Evolutionary conservation across 2,329 filamentous ascomycete species (phyloP).

Genomic region (Lachnellula arida): DNA sequence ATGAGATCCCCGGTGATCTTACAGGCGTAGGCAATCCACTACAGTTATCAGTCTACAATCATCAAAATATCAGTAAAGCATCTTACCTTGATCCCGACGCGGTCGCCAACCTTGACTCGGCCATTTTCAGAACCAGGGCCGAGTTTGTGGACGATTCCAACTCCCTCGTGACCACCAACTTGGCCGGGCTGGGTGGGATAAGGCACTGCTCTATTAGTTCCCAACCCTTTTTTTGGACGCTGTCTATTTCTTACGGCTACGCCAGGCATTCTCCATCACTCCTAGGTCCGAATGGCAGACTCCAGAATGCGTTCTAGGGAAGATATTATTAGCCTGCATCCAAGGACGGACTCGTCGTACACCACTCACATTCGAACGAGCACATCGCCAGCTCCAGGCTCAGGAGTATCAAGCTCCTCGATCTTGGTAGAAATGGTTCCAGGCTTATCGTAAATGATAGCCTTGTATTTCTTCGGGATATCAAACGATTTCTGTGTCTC

Average conservation of each 20-base stretch:
- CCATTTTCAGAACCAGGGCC: constrained; percentile 53
- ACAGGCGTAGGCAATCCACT: constrained; percentile 52
- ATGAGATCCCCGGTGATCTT: too few species aligned
- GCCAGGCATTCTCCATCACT: constrained; percentile 44
- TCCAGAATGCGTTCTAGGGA: constrained; percentile 53
- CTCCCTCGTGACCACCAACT: constrained; percentile 66
- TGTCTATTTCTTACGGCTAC: constrained; percentile 27
- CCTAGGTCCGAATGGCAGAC: constrained; percentile 62
- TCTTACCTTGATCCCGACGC: constrained; percentile 62
- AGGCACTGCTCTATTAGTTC: constrained; percentile 52
- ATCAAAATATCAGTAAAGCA: background rate
- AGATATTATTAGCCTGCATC: constrained; percentile 1
- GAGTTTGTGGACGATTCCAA: constrained; percentile 60
- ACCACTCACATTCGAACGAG: constrained; percentile 52
- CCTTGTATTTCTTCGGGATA: constrained; percentile 57
- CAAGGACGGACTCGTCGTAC: background rate
- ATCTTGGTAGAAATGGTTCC: constrained; percentile 61
- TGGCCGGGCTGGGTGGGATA: constrained; percentile 55
- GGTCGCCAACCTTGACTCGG: constrained; percentile 58
- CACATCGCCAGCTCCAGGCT: constrained; percentile 58
- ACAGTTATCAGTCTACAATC: constrained; percentile 20
- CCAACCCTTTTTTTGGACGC: background rate
- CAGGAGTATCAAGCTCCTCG: constrained; percentile 58
- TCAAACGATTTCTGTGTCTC: constrained; percentile 28
- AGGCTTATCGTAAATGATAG: constrained; percentile 59